Conservation (phyloP, 805 yeast genomes). For the Naumovozyma castellii region DNA sequence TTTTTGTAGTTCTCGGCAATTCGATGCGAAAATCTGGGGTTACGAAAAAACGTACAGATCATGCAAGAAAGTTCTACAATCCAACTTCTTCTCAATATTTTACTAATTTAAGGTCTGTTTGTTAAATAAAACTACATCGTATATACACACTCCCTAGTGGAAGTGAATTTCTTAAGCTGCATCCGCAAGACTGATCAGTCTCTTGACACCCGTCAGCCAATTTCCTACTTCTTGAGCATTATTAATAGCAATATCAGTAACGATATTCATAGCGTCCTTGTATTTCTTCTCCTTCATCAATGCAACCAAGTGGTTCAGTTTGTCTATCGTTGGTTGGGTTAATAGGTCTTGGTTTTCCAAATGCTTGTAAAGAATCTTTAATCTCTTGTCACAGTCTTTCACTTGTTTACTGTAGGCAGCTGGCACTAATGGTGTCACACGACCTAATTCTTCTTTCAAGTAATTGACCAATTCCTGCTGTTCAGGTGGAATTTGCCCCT, state of each 20-base stretch:
- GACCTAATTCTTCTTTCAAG: constrained; percentile 45
- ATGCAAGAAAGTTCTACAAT: too few species aligned
- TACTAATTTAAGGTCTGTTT: background rate
- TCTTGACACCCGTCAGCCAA: constrained; percentile 88
- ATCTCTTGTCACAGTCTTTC: constrained; percentile 72
- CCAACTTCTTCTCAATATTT: too few species aligned
- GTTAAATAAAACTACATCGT: background rate
- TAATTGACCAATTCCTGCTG: constrained; percentile 50
- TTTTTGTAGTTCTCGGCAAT: too few species aligned
- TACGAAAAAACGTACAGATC: too few species aligned
- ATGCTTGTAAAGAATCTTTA: constrained; percentile 66
- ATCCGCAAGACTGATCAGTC: constrained; percentile 69
- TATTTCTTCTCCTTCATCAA: constrained; percentile 48
- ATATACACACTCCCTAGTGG: background rate
- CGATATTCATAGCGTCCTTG: constrained; percentile 46
- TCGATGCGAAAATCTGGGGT: too few species aligned
- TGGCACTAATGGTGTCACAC: constrained; percentile 66
- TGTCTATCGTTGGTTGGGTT: constrained; percentile 44
- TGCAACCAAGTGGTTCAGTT: constrained; percentile 42
- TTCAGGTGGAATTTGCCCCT: constrained; percentile 34
- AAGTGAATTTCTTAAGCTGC: constrained; percentile 24
- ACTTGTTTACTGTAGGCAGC: constrained; percentile 64
- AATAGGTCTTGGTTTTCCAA: constrained; percentile 64
- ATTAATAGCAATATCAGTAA: constrained; percentile 51
- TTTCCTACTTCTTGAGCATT: constrained; percentile 70